Percentiles rank a stretch among this genome's conserved stretches.
Conservation (phyloP, 148 eudicot genomes). For the Spergularia bocconei region DNA sequence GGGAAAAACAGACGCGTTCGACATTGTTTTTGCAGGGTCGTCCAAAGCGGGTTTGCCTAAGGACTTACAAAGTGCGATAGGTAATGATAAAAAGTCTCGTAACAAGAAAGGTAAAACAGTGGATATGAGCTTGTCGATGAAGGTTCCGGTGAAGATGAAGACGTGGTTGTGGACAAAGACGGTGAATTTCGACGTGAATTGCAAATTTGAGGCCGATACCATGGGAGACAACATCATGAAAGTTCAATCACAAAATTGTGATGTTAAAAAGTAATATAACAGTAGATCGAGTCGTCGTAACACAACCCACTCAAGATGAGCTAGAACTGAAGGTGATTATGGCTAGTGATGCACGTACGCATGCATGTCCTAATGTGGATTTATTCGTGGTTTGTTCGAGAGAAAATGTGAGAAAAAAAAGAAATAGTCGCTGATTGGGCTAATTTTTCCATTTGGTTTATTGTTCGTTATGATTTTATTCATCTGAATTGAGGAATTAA, state of each 20-base stretch:
- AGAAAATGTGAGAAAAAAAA: too few species aligned
- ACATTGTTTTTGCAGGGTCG: slow-evolving; percentile 22
- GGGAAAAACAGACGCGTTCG: slow-evolving; percentile 18
- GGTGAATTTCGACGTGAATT: slow-evolving; percentile 27
- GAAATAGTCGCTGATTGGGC: too few species aligned
- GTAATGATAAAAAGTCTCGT: neutral
- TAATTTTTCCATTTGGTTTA: too few species aligned
- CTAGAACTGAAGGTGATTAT: too few species aligned
- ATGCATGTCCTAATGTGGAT: too few species aligned
- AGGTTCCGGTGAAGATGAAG: slow-evolving; percentile 37
- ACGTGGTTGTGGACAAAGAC: slow-evolving; percentile 32
- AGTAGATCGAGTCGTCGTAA: neutral
- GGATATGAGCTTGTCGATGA: slow-evolving; percentile 24
- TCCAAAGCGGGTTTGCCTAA: slow-evolving; percentile 30
- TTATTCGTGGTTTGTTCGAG: too few species aligned
- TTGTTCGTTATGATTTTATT: too few species aligned
- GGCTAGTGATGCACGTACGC: too few species aligned
- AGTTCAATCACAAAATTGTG: slow-evolving; percentile 51
- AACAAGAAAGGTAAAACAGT: slow-evolving; percentile 14
- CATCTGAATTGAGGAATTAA: too few species aligned
- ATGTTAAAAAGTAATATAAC: neutral
- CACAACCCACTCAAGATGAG: too few species aligned
- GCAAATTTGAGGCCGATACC: slow-evolving; percentile 44
- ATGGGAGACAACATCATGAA: slow-evolving; percentile 22
- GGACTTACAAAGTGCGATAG: slow-evolving; percentile 8